Base-by-base conservation (phyloP, 2,329 filamentous ascomycete species). In the Diaporthe sp. region DNA sequence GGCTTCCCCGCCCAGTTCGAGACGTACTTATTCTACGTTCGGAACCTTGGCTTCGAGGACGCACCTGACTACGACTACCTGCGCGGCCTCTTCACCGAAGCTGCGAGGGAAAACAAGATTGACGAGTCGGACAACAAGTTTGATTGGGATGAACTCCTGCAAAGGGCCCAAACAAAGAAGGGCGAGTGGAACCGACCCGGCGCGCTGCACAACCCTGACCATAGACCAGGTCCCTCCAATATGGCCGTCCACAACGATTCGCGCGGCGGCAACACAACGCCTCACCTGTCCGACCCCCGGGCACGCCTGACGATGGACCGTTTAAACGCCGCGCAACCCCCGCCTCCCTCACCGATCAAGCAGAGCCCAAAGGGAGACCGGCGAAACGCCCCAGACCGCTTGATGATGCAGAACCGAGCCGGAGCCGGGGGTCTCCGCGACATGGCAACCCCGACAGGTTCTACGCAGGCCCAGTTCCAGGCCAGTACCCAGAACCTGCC, bases 41-140 rank as follows among this genome's bases (percentile, higher is more conserved):
- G 97, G 78, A 98, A 98, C 85, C 92, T 99, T 66, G 97, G 97
- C 73, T 99, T 99, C 82, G 97, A 99, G 85, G 97, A 99, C 81
- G 98, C 95, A 0, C 97, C 97, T 37, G 97, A 99, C 85, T 99
- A 99, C 86, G 97, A 98, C 83, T 98, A 98, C 85, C 91, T 98
- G 74, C 94, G 97, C 65, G 96, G 98, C 81, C 92, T 99, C 73
- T 98, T 99, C 87, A 98, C 96, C 1, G 94, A 98, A 85, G 95
- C 96, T 27, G 74, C 74, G 15, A 72, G 66, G n/a, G 72, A 75
- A n/a, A 63, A 75, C 39, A 73, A 73, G 10, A 90, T 98, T 77
- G 98, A 98, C 90, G 96, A 95, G 83, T 94, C 94, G 83, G 97
- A 99, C 84, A 97, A 97, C 81, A 96, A 98, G 84, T 99, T 98